A percentile compares a stretch with the other conserved stretches of the same genome.
phyloP scores from a whole-genome alignment of 345 rosid genomes.

The Syzygium aromaticum region DNA sequence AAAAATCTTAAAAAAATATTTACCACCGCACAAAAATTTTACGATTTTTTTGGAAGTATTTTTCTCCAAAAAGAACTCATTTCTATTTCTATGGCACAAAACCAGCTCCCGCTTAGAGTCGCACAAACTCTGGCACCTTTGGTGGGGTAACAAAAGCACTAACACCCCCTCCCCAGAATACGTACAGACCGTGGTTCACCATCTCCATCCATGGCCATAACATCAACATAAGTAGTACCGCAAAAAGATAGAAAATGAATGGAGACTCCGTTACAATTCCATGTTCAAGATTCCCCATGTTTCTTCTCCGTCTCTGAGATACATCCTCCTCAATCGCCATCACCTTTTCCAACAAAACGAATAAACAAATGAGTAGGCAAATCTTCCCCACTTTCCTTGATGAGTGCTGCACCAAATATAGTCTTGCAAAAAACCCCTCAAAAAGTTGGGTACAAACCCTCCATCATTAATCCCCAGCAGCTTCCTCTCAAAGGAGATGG shows the following conservation, averaged over 20 bases:
- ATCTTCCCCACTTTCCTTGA: background rate
- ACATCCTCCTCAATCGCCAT: slow-evolving; percentile 14
- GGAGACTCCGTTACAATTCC: background rate
- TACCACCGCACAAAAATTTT: background rate
- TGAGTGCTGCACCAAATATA: background rate
- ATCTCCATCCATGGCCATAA: background rate
- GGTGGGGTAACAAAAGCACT: slow-evolving; percentile 33
- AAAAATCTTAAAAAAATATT: background rate
- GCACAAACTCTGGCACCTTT: background rate
- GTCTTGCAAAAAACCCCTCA: background rate
- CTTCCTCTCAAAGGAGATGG: slow-evolving; percentile 15
- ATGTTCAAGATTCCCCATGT: slow-evolving; percentile 18
- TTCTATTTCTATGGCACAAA: background rate
- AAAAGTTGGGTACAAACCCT: background rate
- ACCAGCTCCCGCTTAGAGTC: background rate
- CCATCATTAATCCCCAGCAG: slow-evolving; percentile 5
- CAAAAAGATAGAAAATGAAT: slow-evolving; percentile 2
- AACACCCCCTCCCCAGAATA: background rate
- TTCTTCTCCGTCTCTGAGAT: background rate
- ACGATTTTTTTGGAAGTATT: background rate
- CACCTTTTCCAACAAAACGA: slow-evolving; percentile 9
- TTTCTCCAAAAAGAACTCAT: background rate
- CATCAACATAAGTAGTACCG: slow-evolving; percentile 3
- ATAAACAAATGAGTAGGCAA: background rate
- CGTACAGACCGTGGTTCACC: slow-evolving; percentile 11